Conservation (phyloP, 345 rosid species). For the Eutrema heterophyllum region DNA sequence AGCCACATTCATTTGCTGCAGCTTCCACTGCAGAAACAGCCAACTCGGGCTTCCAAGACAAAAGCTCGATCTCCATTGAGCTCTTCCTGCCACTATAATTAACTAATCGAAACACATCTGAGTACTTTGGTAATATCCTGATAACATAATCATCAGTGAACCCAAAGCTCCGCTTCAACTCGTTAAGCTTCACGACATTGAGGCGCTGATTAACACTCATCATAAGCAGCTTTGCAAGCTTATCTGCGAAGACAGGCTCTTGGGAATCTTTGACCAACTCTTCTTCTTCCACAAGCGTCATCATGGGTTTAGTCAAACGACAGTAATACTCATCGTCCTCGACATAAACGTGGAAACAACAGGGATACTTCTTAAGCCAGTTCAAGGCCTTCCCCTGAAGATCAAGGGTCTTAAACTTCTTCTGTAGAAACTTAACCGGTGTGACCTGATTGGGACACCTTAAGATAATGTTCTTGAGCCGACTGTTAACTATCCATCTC, state of each 20-base stretch:
- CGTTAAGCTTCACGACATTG: slow-evolving; percentile 64
- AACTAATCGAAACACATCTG: slow-evolving; percentile 54
- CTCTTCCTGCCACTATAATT: slow-evolving; percentile 75
- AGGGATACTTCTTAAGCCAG: slow-evolving; percentile 91
- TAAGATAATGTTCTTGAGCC: slow-evolving; percentile 75
- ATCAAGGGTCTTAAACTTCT: slow-evolving; percentile 90
- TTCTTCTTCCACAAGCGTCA: slow-evolving; percentile 74
- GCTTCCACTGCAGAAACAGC: slow-evolving; percentile 76
- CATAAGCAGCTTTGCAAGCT: slow-evolving; percentile 76
- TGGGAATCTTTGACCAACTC: slow-evolving; percentile 61
- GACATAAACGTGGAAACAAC: slow-evolving; percentile 71
- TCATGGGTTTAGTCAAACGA: slow-evolving; percentile 64
- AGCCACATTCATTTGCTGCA: slow-evolving; percentile 42
- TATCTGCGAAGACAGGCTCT: slow-evolving; percentile 50
- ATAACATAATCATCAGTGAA: slow-evolving; percentile 78
- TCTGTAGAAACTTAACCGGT: slow-evolving; percentile 61
- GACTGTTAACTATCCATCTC: slow-evolving; percentile 85
- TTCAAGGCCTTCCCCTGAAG: slow-evolving; percentile 90
- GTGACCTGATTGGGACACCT: slow-evolving; percentile 62
- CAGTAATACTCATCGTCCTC: slow-evolving; percentile 62
- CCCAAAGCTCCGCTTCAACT: slow-evolving; percentile 70
- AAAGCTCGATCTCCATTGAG: slow-evolving; percentile 88
- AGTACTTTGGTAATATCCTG: slow-evolving; percentile 64
- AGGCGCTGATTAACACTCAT: slow-evolving; percentile 73
- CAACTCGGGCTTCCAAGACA: slow-evolving; percentile 62